A percentile compares a stretch with the other conserved stretches of the same genome.
phyloP scores from a whole-genome alignment of 495 filamentous ascomycete species.

The Alectoria sarmentosa region DNA sequence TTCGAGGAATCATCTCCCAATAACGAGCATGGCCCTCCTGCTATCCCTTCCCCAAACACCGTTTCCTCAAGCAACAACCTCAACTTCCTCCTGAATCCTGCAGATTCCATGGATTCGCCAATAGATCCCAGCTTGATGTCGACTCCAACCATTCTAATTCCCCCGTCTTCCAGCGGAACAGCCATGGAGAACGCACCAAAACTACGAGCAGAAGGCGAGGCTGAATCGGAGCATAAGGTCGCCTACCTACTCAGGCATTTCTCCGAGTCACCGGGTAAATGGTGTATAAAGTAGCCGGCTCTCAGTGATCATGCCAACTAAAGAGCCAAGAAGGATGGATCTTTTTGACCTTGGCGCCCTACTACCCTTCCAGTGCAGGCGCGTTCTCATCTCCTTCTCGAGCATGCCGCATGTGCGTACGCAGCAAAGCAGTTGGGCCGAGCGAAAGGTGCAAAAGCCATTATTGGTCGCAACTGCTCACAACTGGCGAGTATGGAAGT shows the following conservation, averaged over 20 bases:
- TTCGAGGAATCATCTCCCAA: background rate
- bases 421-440: slow-evolving; percentile 56
- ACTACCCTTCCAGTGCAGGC: slow-evolving; percentile 51
- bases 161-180: background rate
- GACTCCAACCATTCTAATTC: slow-evolving; percentile 18
- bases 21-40: slow-evolving; percentile 19
- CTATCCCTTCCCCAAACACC: slow-evolving; percentile 31
- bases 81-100: slow-evolving; percentile 53
- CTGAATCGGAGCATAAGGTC: slow-evolving; percentile 48
- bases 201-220: slow-evolving; percentile 26
- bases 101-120: slow-evolving; percentile 41
- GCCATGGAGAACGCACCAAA: background rate
- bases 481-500: slow-evolving; percentile 46
- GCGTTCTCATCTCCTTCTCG: slow-evolving; percentile 47
- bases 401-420: slow-evolving; percentile 54
- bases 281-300: slow-evolving; percentile 32
- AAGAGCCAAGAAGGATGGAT: slow-evolving; percentile 50
- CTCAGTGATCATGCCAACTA: slow-evolving; percentile 14
- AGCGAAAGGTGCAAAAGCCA: slow-evolving; percentile 44
- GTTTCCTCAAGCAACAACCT: slow-evolving; percentile 34
- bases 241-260: slow-evolving; percentile 57
- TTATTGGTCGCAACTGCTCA: slow-evolving; percentile 42
- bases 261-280: slow-evolving; percentile 52
- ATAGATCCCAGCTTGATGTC: slow-evolving; percentile 40
- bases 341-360: slow-evolving; percentile 53